These are phyloP conservation scores for Copromyces sp. DNA, from an alignment of 495 filamentous ascomycete genomes.

Conservation along the genomic window DNA sequence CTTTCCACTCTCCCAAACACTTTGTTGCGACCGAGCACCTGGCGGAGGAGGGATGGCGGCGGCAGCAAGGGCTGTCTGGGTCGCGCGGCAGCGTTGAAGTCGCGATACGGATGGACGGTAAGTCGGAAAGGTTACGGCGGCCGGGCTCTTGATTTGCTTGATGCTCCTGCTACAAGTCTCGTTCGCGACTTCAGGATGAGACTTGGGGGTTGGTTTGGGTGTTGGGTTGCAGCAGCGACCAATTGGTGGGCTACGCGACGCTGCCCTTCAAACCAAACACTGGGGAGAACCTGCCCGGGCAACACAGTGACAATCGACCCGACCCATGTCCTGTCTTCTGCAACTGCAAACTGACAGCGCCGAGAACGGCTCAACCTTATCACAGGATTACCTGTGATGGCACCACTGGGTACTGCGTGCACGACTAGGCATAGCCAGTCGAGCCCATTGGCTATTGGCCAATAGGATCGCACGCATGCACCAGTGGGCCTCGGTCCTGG, in stretches of 20 bases:
- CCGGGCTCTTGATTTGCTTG: background rate
- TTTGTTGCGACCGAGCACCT: background rate
- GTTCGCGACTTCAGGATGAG: background rate
- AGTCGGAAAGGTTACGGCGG: background rate
- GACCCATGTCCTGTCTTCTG: background rate
- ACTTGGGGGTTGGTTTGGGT: background rate
- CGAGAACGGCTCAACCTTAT: background rate
- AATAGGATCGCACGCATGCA: too few relatives aligned
- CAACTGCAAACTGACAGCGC: background rate
- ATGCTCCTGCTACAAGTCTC: background rate
- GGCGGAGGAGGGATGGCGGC: background rate
- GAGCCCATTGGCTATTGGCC: too few relatives aligned
- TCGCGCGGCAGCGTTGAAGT: background rate
- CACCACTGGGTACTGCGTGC: too few relatives aligned
- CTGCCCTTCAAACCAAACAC: background rate
- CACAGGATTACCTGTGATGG: too few relatives aligned
- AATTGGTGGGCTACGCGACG: slow-evolving; percentile 19
- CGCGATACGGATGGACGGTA: background rate
- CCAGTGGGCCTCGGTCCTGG: too few relatives aligned
- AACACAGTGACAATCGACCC: slow-evolving; percentile 10
- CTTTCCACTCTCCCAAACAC: background rate
- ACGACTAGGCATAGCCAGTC: too few relatives aligned
- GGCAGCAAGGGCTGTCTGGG: background rate
- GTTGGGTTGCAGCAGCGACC: slow-evolving; percentile 10
- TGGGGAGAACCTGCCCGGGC: slow-evolving; percentile 19